Evolutionary conservation across 176 grass and related monocot species (phyloP).

Genomic region (Oryza meridionalis): DNA sequence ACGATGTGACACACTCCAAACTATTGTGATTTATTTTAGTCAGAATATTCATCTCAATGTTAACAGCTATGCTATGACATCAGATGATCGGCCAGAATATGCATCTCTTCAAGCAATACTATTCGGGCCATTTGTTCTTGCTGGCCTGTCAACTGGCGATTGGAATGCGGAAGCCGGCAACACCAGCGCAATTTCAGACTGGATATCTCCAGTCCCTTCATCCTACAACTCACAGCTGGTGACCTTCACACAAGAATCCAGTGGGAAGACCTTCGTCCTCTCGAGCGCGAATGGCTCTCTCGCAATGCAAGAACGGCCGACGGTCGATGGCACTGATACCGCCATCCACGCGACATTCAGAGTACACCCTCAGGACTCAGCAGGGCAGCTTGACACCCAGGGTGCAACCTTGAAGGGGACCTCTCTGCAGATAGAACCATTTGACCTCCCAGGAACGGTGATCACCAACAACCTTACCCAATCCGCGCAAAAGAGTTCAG

Average conservation of each 20-base stretch:
- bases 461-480: slow-evolving; percentile 69
- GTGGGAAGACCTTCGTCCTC: slow-evolving; percentile 54
- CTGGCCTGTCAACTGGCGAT: slow-evolving; percentile 65
- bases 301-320: slow-evolving; percentile 66
- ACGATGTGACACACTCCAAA: background rate
- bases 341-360: slow-evolving; percentile 80
- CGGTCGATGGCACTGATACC: slow-evolving; percentile 49
- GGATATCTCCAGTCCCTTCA: slow-evolving; percentile 59
- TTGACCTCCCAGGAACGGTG: slow-evolving; percentile 82
- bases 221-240: slow-evolving; percentile 68
- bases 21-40: slow-evolving; percentile 11
- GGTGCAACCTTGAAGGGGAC: background rate
- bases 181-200: slow-evolving; percentile 60
- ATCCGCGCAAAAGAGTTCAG: slow-evolving; percentile 41
- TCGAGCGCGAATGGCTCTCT: slow-evolving; percentile 71
- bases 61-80: slow-evolving; percentile 30
- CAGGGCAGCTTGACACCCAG: background rate
- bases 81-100: slow-evolving; percentile 82
- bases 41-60: background rate
- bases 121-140: slow-evolving; percentile 85
- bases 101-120: slow-evolving; percentile 78
- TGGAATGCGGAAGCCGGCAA: slow-evolving; percentile 58
- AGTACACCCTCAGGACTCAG: slow-evolving; percentile 46
- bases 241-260: slow-evolving; percentile 64
- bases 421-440: slow-evolving; percentile 71